phyloP scores from a whole-genome alignment of 352 stramenopile species.

The Thraustochytrium striatum region DNA sequence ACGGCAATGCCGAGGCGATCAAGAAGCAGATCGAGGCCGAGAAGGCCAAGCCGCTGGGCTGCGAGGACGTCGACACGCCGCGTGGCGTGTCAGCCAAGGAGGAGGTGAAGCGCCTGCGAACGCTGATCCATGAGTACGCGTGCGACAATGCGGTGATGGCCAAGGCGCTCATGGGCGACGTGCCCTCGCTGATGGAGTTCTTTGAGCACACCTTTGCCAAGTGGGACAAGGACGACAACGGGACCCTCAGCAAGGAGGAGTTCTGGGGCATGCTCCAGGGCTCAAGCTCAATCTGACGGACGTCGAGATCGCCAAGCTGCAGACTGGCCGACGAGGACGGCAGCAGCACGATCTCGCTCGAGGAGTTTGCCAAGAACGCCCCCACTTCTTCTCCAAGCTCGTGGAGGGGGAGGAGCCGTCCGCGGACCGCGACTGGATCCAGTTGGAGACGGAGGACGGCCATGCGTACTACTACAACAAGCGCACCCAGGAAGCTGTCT shows the following conservation, averaged over 20 bases:
- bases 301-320: neutral
- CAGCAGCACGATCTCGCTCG: neutral
- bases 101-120: neutral
- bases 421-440: neutral
- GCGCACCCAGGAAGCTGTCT: neutral
- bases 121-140: neutral
- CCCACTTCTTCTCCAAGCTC: neutral
- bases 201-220: neutral
- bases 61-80: neutral
- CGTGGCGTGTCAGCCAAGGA: neutral
- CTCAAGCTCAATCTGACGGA: neutral
- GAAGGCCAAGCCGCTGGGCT: neutral
- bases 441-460: neutral
- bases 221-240: neutral
- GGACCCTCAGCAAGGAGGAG: neutral
- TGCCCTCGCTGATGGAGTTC: neutral
- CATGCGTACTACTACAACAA: conserved; percentile 4
- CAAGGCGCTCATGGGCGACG: neutral
- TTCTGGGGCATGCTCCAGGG: neutral
- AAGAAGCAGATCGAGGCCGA: neutral
- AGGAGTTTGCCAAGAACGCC: neutral
- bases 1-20: neutral
- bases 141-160: neutral
- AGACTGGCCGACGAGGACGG: neutral
- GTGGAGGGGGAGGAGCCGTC: neutral